A percentile compares a stretch with the other conserved stretches of the same genome.
Evolutionary conservation across 2,329 filamentous ascomycete genomes (phyloP).

Genomic region (Talaromyces sp.): DNA sequence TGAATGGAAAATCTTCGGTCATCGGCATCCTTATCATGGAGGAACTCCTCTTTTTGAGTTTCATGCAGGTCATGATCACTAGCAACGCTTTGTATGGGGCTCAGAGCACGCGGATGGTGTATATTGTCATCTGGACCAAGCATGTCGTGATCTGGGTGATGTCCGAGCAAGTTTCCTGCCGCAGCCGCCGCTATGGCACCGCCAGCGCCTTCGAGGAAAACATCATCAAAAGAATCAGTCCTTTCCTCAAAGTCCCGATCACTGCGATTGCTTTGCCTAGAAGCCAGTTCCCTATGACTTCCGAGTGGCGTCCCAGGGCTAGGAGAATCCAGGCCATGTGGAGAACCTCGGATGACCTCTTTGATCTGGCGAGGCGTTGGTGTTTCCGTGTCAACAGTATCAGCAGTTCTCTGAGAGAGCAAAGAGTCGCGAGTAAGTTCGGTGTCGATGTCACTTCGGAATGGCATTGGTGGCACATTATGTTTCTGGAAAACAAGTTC

Average conservation of each 20-base stretch:
- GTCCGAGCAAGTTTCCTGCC: constrained; percentile 35
- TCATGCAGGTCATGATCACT: constrained; percentile 73
- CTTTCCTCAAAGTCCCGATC: constrained; percentile 32
- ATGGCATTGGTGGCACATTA: constrained; percentile 75
- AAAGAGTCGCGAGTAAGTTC: constrained; percentile 87
- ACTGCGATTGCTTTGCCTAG: constrained; percentile 8
- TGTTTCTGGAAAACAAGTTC: constrained; percentile 54
- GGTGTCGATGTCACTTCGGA: constrained; percentile 81
- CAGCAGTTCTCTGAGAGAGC: constrained; percentile 72
- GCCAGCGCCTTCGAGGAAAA: constrained; percentile 30
- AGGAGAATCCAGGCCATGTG: constrained; percentile 54
- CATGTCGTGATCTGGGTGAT: constrained; percentile 49
- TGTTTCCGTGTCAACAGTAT: constrained; percentile 58
- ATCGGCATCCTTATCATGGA: constrained; percentile 57
- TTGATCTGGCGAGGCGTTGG: constrained; percentile 61
- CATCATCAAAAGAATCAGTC: constrained; percentile 30
- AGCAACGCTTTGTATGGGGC: constrained; percentile 88
- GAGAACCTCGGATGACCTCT: constrained; percentile 60
- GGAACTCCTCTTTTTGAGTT: constrained; percentile 56
- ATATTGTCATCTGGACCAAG: constrained; percentile 43
- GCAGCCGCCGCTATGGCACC: constrained; percentile 42
- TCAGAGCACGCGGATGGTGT: constrained; percentile 67
- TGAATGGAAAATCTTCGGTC: constrained; percentile 53
- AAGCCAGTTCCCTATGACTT: constrained; percentile 43
- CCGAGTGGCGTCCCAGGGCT: constrained; percentile 50